Evolutionary conservation across 1,284 basidiomycete species (phyloP), one percentile per base, ranked within the genome.

Genomic region (Heliocybe sulcata): DNA sequence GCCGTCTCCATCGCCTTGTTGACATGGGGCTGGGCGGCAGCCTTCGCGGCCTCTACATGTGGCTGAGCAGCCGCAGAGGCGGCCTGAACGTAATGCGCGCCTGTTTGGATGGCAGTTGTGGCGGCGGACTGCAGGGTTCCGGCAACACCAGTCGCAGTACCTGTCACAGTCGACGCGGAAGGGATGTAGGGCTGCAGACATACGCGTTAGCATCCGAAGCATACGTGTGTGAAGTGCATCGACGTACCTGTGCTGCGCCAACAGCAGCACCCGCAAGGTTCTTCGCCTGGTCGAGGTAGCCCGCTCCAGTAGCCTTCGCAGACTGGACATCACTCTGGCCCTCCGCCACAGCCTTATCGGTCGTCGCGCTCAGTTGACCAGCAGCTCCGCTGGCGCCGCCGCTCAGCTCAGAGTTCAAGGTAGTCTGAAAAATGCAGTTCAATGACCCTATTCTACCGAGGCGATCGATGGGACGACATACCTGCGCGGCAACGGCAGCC

Each of bases 261-360:
- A 81, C 57, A 0, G 76, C 78, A 52, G 63, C 69, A 8, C 66
- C 66, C 0, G 77, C 80, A 2, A 80, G 52, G 16, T 63, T 65
- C 67, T 79, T 83, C 2, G 77, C 81, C 60, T 81, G 77, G 20
- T 80, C 75, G 3, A 84, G 65, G 60, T 81, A 82, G 0, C 67
- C 71, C 42, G 68, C 70, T 27, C 75, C 74, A 2, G 72, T 60
- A 2, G 69, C 72, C 59, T 76, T 76, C 0, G 72, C 73, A 11
- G 67, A 67, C 14, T 76, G 69, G 2, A 85, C 70, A 57, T 80
- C 76, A 6, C 67, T 64, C 59, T 79, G 69, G 2, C 83, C 83
- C 63, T 86, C 72, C 0, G 69, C 69, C 14, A 79, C 79, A n/a
- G 82, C 84, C 1, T 67, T 68, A 48, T 81, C 66, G 0, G 77